Percentiles rank a stretch among this genome's conserved stretches.
Conservation (phyloP, 352 stramenopile species). For the Globisporangium echinulatum region DNA sequence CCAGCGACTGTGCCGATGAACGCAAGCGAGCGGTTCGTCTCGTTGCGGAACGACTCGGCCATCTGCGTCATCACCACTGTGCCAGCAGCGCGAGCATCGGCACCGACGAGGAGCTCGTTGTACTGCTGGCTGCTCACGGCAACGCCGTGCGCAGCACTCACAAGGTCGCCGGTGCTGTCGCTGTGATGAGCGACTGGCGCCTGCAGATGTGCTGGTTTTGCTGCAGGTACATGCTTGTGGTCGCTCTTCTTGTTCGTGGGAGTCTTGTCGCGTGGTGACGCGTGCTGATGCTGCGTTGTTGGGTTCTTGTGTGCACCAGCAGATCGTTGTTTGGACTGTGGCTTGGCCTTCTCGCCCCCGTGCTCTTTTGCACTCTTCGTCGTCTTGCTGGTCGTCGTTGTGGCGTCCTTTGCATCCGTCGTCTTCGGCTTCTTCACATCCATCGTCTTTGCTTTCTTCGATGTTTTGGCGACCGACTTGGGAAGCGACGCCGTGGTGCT, state of each 20-base stretch:
- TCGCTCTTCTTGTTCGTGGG: neutral
- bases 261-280: neutral
- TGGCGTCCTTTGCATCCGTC: too few species aligned
- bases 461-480: neutral
- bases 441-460: neutral
- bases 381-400: too few species aligned
- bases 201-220: neutral
- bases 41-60: constrained; percentile 15
- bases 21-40: constrained; percentile 9
- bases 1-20: constrained; percentile 10
- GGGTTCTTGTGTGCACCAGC: neutral
- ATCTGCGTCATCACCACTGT: constrained; percentile 9
- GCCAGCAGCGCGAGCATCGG: constrained; percentile 6
- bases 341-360: neutral
- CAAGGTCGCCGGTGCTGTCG: neutral
- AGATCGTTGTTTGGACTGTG: neutral
- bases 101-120: neutral
- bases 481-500: too few species aligned
- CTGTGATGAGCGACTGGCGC: neutral
- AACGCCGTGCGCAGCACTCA: neutral
- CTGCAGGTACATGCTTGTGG: neutral
- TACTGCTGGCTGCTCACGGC: constrained; percentile 10
- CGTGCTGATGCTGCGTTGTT: neutral
- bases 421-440: neutral
- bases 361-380: too few species aligned